Conservation (phyloP, 164 flowering plant species). For the Kalanchoe fedtschenkoi region DNA sequence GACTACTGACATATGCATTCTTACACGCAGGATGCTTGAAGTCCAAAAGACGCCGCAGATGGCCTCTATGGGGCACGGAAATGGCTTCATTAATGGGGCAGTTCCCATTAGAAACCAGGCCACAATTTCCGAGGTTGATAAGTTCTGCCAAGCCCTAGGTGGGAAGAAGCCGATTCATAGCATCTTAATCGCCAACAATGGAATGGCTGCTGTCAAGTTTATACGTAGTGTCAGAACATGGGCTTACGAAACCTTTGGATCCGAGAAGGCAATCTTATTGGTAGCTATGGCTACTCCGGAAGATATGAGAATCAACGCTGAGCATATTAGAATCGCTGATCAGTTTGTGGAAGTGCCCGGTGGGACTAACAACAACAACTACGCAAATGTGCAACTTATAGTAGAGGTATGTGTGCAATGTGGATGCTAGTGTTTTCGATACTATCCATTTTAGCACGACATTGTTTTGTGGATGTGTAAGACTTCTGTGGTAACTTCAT, state of each 20-base stretch:
- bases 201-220: slow-evolving; percentile 99
- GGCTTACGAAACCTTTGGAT: slow-evolving; percentile 96
- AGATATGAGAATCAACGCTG: slow-evolving; percentile 98
- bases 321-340: slow-evolving; percentile 96
- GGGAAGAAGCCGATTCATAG: slow-evolving; percentile 87
- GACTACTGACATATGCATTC: neutral
- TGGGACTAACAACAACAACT: slow-evolving; percentile 97
- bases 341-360: slow-evolving; percentile 99
- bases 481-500: neutral
- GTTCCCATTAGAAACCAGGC: slow-evolving; percentile 35
- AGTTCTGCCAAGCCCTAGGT: slow-evolving; percentile 77
- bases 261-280: slow-evolving; percentile 88
- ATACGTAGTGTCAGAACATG: slow-evolving; percentile 92
- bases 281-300: slow-evolving; percentile 99
- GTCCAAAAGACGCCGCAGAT: slow-evolving; percentile 28
- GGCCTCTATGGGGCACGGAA: slow-evolving; percentile 35
- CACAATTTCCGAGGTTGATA: slow-evolving; percentile 50
- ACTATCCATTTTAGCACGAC: neutral
- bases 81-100: slow-evolving; percentile 41
- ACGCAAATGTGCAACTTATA: slow-evolving; percentile 99
- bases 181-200: slow-evolving; percentile 95
- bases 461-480: neutral
- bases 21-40: slow-evolving; percentile 40
- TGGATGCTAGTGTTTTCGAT: neutral
- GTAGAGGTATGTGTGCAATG: slow-evolving; percentile 58